Base-by-base conservation (phyloP, 2,329 filamentous ascomycete genomes). In the Colletotrichum truncatum region DNA sequence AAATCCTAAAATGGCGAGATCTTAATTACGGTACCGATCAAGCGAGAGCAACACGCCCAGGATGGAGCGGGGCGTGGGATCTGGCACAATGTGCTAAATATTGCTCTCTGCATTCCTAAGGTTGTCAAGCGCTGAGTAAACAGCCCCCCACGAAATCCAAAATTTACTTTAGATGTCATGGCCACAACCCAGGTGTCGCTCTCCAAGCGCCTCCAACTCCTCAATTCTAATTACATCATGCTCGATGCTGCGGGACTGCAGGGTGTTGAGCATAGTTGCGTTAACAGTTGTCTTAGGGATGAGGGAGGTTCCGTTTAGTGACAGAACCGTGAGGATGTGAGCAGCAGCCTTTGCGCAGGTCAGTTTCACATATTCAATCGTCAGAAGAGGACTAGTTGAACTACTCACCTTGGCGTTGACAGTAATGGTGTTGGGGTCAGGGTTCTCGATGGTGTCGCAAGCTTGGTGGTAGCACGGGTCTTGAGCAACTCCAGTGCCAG, bases 401-500 rank as follows among this genome's bases (percentile, higher is more conserved):
- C 21, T 28, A 16, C 53, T 45, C n/a, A 67, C 60, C 72, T 60
- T 77, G 6, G 75, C 71, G 45, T 77, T 78, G 56, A 73, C 64
- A 4, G 73, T 77, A 4, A 78, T 70, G 1, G 76, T 78, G 21
- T 78, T 74, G 9, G 73, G 75, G 62, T 79, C 71, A 3, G 79
- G 75, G 67, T 81, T 78, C 48, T 75, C 75, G 14, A 81, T 75
- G 59, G 75, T 76, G 32, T 82, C 80, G 30, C 79, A 80, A 1
- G 77, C 78, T 32, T 80, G 72, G 68, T 79, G 71, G 69, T 75
- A 74, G 68, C 73, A 68, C 34, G 71, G 62, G 67, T 75, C 59
- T 70, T 78, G 70, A 72, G 85, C 76, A 28, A 78, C 82, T 65
- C 87, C 86, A 2, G 86, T 87, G 5, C 88, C 88, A 2, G 87